Conservation (phyloP, 23 red algal genomes). For the Cyanidioschyzon merolae region DNA sequence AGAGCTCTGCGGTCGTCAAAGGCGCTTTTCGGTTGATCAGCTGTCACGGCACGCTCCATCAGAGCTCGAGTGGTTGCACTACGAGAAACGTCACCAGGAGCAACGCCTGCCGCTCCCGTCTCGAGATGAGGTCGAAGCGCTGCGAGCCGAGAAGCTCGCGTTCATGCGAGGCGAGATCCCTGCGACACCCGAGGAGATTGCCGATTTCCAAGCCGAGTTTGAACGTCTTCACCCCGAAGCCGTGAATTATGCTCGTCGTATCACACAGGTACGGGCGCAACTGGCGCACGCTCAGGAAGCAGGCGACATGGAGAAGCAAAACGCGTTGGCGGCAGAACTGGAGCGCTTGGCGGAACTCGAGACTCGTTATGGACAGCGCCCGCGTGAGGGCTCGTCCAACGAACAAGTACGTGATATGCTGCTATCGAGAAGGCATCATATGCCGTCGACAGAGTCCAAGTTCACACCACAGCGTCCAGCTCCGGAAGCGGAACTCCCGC, state of each 20-base stretch:
- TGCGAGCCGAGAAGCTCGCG: neutral
- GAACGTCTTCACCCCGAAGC: constrained; percentile 8
- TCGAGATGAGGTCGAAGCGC: neutral
- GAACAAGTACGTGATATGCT: neutral
- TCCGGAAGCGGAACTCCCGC: neutral
- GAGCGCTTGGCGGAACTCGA: neutral
- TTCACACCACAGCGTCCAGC: neutral
- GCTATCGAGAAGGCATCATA: neutral
- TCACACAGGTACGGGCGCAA: neutral
- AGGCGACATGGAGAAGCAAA: neutral
- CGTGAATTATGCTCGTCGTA: constrained; percentile 7
- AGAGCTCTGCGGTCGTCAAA: constrained; percentile 2
- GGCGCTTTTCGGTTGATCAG: constrained; percentile 13
- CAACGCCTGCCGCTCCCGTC: constrained; percentile 1
- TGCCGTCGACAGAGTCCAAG: neutral
- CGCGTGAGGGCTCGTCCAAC: neutral
- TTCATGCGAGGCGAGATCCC: constrained; percentile 8
- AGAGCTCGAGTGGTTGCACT: neutral
- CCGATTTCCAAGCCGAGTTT: neutral
- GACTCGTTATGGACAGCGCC: neutral
- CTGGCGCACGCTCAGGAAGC: neutral
- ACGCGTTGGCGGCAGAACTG: neutral
- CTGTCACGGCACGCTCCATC: neutral
- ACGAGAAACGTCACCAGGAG: constrained; percentile 16
- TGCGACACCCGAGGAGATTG: neutral